These are phyloP conservation scores for Tetrastigma voinierianum DNA, from an alignment of 164 flowering plant genomes.

Conservation along the genomic window DNA sequence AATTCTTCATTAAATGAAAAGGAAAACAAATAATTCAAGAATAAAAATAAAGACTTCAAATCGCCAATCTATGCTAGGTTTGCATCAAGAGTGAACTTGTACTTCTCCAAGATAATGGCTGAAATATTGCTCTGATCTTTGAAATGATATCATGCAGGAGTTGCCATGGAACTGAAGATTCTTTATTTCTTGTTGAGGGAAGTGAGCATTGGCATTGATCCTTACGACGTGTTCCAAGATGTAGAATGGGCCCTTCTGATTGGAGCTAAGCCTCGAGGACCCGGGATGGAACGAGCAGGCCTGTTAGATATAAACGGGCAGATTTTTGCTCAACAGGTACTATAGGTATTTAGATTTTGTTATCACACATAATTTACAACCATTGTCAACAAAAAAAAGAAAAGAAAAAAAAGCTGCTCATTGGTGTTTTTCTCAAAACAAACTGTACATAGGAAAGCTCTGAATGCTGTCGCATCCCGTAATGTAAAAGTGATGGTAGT, in stretches of 20 bases:
- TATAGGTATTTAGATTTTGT: slow-evolving; percentile 2
- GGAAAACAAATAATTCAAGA: too few species aligned
- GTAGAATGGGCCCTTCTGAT: slow-evolving; percentile 94
- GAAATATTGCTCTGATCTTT: neutral
- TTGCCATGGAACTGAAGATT: slow-evolving; percentile 98
- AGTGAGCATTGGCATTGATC: slow-evolving; percentile 81
- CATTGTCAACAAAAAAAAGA: too few species aligned
- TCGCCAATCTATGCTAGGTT: too few species aligned
- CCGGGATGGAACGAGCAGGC: slow-evolving; percentile 96
- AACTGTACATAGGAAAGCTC: slow-evolving; percentile 70
- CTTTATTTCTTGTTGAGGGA: slow-evolving; percentile 87
- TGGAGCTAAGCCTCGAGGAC: slow-evolving; percentile 99
- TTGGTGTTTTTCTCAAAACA: too few species aligned
- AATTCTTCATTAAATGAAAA: too few species aligned
- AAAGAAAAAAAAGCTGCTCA: too few species aligned
- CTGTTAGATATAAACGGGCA: slow-evolving; percentile 89
- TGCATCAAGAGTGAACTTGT: neutral
- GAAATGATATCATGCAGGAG: slow-evolving; percentile 56
- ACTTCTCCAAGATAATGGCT: neutral
- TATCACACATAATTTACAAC: neutral
- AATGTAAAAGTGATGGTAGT: slow-evolving; percentile 91
- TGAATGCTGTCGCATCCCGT: slow-evolving; percentile 87
- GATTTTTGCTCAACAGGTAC: slow-evolving; percentile 91
- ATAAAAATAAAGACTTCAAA: too few species aligned
- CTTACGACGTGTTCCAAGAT: slow-evolving; percentile 89